Evolutionary conservation across 225 moss, liverwort and hornwort genomes (phyloP).

Genomic region (Polytrichum commune): DNA sequence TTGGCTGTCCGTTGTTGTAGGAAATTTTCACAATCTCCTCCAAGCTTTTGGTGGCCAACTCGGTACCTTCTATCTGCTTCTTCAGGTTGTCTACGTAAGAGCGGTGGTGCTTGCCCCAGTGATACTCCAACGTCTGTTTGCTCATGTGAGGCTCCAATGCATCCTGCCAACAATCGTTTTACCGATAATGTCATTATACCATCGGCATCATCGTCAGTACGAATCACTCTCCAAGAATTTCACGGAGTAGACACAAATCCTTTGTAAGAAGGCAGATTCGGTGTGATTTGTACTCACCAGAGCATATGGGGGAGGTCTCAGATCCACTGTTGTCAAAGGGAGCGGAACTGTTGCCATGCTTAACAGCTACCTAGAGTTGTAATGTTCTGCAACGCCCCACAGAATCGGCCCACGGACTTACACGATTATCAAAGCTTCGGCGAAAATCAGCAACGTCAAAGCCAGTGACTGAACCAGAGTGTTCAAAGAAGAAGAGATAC

Average conservation of each 20-base stretch:
- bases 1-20: constrained; percentile 71
- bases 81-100: constrained; percentile 68
- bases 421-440: too few species aligned
- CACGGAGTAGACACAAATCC: too few species aligned
- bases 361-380: background rate
- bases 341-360: constrained; percentile 28
- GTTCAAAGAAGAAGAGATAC: too few species aligned
- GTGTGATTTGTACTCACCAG: constrained; percentile 16
- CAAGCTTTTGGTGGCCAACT: constrained; percentile 42
- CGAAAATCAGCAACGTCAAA: too few species aligned
- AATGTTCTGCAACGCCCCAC: too few species aligned
- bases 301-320: constrained; percentile 27
- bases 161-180: constrained; percentile 41
- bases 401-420: too few species aligned
- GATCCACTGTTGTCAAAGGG: constrained; percentile 22
- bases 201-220: too few species aligned
- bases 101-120: constrained; percentile 84
- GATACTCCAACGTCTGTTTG: constrained; percentile 68
- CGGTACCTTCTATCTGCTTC: constrained; percentile 64
- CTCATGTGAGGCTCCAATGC: constrained; percentile 79
- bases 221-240: too few species aligned
- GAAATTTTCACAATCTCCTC: constrained; percentile 56
- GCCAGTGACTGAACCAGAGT: too few species aligned
- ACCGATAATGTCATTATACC: too few species aligned
- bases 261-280: too few species aligned